Conservation (phyloP, 2,329 filamentous ascomycete species). For the Venturia nashicola region DNA sequence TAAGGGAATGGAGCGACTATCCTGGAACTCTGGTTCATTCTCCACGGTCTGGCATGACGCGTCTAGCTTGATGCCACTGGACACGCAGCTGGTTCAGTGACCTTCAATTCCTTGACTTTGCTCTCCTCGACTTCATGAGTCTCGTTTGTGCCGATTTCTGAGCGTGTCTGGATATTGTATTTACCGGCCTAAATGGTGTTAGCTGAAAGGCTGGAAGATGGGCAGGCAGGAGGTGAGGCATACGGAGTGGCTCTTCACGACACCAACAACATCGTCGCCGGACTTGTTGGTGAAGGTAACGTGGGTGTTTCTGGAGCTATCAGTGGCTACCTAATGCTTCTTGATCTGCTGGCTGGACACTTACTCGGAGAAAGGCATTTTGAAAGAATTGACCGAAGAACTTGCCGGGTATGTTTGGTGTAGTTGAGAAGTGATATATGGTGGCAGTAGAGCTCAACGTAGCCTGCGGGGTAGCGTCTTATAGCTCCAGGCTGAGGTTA, state of each 20-base stretch:
- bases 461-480: not conserved
- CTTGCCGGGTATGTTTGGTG: not conserved
- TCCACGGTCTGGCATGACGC: not conserved
- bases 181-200: slow-evolving; percentile 8
- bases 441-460: no score
- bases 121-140: slow-evolving; percentile 9
- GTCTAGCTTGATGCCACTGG: slow-evolving; percentile 10
- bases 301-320: slow-evolving; percentile 10
- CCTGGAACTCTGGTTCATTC: not conserved
- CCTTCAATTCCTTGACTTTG: slow-evolving; percentile 11
- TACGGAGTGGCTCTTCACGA: slow-evolving; percentile 10
- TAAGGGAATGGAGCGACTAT: no score
- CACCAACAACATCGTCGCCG: slow-evolving; percentile 11
- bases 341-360: not conserved
- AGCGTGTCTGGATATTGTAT: slow-evolving; percentile 11
- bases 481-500: not conserved
- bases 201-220: not conserved
- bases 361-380: slow-evolving; percentile 10
- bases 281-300: slow-evolving; percentile 11
- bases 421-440: not conserved
- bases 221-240: not conserved
- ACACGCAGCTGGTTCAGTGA: slow-evolving; percentile 8
- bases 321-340: not conserved
- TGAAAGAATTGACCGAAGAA: not conserved
- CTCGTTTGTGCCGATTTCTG: slow-evolving; percentile 7